Conservation (phyloP, 169 alveolate species). For the Cryptosporidium viatorum region DNA sequence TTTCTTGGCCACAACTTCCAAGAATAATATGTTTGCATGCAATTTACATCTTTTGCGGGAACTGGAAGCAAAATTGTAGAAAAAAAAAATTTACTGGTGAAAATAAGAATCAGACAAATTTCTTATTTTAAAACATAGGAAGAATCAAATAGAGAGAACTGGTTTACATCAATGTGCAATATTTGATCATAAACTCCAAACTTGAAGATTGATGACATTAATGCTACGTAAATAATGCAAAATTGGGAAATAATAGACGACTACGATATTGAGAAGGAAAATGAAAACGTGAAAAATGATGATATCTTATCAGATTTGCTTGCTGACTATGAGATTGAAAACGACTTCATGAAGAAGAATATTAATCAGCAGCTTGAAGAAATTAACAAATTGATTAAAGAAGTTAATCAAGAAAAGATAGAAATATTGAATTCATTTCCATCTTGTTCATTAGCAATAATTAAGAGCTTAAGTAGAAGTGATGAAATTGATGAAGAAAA, state of each 20-base stretch:
- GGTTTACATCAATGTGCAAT: neutral
- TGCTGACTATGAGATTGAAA: neutral
- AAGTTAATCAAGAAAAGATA: conserved; percentile 37
- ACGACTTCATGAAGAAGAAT: neutral
- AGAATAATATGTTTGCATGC: neutral
- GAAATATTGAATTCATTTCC: conserved; percentile 54
- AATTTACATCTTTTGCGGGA: neutral
- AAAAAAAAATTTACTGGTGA: neutral
- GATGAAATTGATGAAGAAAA: conserved; percentile 21
- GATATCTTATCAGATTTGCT: neutral
- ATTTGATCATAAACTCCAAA: too few species aligned
- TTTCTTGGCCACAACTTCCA: neutral
- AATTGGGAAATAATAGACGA: conserved; percentile 49
- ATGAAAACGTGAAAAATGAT: neutral
- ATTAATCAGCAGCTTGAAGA: conserved; percentile 7
- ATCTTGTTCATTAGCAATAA: conserved; percentile 55
- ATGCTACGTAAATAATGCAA: neutral
- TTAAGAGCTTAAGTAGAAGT: neutral
- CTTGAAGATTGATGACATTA: neutral
- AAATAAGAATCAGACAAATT: neutral
- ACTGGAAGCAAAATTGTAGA: neutral
- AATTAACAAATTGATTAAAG: neutral
- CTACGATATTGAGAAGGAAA: neutral
- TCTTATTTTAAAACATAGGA: too few species aligned
- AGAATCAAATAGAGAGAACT: neutral